A percentile compares a stretch with the other conserved stretches of the same genome.
Conservation (phyloP, 2,329 filamentous ascomycete species). For the Penicillium psychrosexuale region DNA sequence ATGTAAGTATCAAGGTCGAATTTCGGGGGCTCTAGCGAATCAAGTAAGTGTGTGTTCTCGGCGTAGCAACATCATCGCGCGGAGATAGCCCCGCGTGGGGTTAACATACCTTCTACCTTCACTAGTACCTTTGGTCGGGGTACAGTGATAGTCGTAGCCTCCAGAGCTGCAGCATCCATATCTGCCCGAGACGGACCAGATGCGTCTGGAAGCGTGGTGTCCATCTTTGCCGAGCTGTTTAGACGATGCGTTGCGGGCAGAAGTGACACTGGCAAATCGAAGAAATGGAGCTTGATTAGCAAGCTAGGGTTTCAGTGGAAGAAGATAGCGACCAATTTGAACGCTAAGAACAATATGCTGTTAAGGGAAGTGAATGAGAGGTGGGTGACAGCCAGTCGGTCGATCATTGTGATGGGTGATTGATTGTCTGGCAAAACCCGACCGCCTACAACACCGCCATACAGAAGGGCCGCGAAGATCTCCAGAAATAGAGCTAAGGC, state of each 20-base stretch:
- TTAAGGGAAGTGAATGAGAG: background rate
- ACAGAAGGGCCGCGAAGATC: background rate
- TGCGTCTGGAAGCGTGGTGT: slow-evolving; percentile 27
- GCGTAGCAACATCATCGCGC: background rate
- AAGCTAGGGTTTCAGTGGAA: background rate
- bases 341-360: background rate
- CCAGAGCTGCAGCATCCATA: background rate
- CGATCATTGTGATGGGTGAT: slow-evolving; percentile 13
- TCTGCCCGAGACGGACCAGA: slow-evolving; percentile 21
- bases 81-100: slow-evolving; percentile 5
- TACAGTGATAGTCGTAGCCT: background rate
- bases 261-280: background rate
- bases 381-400: background rate
- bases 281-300: background rate
- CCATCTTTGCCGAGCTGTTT: slow-evolving; percentile 21
- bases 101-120: slow-evolving; percentile 32
- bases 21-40: slow-evolving; percentile 66
- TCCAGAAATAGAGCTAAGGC: background rate
- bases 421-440: slow-evolving; percentile 8
- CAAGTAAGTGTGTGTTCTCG: background rate
- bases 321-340: background rate
- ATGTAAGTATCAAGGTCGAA: slow-evolving; percentile 91
- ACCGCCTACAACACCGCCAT: slow-evolving; percentile 16
- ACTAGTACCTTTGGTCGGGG: slow-evolving; percentile 12
- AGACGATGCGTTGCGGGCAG: background rate